phyloP scores from a whole-genome alignment of 2,329 filamentous ascomycete species.

The Epichloe sp. region DNA sequence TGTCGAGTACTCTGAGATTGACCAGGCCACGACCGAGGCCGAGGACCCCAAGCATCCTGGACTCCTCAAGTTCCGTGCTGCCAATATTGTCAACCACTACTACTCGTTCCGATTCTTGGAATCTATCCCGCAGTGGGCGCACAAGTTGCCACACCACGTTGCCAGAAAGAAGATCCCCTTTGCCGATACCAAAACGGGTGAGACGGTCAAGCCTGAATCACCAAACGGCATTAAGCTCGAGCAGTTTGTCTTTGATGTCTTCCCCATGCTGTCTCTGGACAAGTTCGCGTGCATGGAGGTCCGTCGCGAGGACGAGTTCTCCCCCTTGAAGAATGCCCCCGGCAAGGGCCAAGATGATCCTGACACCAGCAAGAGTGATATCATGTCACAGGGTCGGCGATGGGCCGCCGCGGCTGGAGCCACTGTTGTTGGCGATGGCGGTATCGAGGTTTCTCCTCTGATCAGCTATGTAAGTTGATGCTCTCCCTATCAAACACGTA shows the following conservation, averaged over 20 bases:
- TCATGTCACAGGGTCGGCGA: constrained; percentile 76
- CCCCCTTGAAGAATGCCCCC: constrained; percentile 83
- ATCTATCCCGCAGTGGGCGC: constrained; percentile 73
- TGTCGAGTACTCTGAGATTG: constrained; percentile 97
- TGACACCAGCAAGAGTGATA: constrained; percentile 82
- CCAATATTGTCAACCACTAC: constrained; percentile 99
- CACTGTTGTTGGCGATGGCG: constrained; percentile 53
- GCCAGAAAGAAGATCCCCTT: constrained; percentile 97
- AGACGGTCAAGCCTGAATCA: constrained; percentile 78
- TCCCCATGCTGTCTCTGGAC: constrained; percentile 71
- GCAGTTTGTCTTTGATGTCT: constrained; percentile 98
- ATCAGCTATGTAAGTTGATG: constrained; percentile 77
- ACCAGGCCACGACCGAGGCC: constrained; percentile 76
- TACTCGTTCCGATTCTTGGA: constrained; percentile 92
- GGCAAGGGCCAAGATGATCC: constrained; percentile 87
- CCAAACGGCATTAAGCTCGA: constrained; percentile 98
- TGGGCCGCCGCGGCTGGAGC: constrained; percentile 76
- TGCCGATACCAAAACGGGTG: constrained; percentile 62
- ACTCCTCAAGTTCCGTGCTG: constrained; percentile 88
- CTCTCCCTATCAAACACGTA: not conserved
- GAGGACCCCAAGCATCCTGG: constrained; percentile 67
- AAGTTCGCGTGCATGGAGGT: constrained; percentile 97
- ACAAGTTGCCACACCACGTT: constrained; percentile 86
- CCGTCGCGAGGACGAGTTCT: constrained; percentile 94
- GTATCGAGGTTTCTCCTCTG: constrained; percentile 82